Evolutionary conservation across 257 asterid genomes (phyloP).

Genomic region (Prunella vulgaris): DNA sequence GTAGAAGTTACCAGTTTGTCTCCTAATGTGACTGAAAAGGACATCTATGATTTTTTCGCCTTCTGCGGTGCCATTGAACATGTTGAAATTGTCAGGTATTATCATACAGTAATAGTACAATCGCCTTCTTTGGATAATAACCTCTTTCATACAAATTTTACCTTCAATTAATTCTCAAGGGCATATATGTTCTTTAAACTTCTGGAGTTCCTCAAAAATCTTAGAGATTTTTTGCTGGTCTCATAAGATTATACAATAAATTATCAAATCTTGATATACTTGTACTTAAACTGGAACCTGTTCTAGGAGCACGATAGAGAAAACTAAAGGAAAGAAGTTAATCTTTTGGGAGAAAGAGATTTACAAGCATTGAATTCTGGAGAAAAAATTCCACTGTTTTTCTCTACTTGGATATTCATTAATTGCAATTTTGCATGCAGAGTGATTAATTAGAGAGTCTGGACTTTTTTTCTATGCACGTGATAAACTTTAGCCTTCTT

Average conservation of each 20-base stretch:
- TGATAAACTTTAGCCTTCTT: neutral
- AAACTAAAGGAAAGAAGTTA: neutral
- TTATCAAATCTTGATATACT: neutral
- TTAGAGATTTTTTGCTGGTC: neutral
- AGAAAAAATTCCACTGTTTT: neutral
- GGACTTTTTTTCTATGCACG: conserved; percentile 4
- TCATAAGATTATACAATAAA: neutral
- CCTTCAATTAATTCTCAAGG: neutral
- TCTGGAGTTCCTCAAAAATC: neutral
- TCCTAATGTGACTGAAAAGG: conserved; percentile 73
- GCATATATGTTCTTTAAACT: neutral
- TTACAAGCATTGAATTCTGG: neutral
- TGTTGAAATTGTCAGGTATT: conserved; percentile 82
- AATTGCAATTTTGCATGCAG: neutral
- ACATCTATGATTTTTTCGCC: conserved; percentile 71
- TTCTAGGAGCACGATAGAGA: neutral
- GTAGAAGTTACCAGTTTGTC: conserved; percentile 83
- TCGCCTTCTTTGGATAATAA: neutral
- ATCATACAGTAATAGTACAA: neutral
- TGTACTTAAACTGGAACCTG: neutral
- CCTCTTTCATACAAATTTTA: neutral
- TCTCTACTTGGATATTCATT: neutral
- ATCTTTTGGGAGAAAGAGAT: neutral
- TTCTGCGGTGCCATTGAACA: conserved; percentile 90
- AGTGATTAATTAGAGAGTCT: neutral